phyloP scores from a whole-genome alignment of 441 rosid species.

The Capsella rubella region DNA sequence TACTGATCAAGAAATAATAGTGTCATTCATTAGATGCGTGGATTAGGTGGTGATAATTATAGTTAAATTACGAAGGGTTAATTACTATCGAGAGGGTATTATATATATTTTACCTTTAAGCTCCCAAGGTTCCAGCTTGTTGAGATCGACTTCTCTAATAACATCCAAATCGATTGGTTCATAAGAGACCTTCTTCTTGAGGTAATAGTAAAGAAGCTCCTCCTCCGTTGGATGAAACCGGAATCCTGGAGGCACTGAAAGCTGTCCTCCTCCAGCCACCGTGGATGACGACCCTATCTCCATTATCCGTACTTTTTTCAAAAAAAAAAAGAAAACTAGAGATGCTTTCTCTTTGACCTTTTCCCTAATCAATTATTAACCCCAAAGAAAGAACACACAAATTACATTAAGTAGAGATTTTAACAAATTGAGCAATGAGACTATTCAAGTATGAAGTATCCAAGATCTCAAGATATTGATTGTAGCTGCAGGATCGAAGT shows the following conservation, averaged over 20 bases:
- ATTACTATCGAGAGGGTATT: slow-evolving; percentile 4
- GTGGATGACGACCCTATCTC: slow-evolving; percentile 51
- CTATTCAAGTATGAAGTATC: slow-evolving; percentile 18
- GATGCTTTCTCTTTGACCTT: slow-evolving; percentile 16
- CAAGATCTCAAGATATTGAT: slow-evolving; percentile 17
- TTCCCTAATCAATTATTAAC: slow-evolving; percentile 26
- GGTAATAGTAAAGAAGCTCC: slow-evolving; percentile 74
- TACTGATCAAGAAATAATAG: slow-evolving; percentile 12
- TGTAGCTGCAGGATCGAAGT: not conserved
- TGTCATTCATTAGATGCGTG: slow-evolving; percentile 15
- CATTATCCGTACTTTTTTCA: slow-evolving; percentile 32
- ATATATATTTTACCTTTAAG: slow-evolving; percentile 57
- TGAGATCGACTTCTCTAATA: slow-evolving; percentile 78
- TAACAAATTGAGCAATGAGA: not conserved
- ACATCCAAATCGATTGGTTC: slow-evolving; percentile 74
- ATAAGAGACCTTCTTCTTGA: slow-evolving; percentile 72
- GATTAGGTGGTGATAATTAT: slow-evolving; percentile 33
- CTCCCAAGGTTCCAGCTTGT: slow-evolving; percentile 86
- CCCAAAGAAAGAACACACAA: slow-evolving; percentile 10
- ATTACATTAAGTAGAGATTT: not conserved
- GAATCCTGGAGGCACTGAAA: slow-evolving; percentile 76
- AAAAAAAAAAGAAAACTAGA: slow-evolving; percentile 2
- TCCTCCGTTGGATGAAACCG: slow-evolving; percentile 80
- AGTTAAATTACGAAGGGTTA: slow-evolving; percentile 8
- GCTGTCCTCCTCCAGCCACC: slow-evolving; percentile 63